A percentile compares a stretch with the other conserved stretches of the same genome.
These are phyloP conservation scores for Cupressus sempervirens DNA, from an alignment of 75 land plant genomes.

Conservation along the genomic window DNA sequence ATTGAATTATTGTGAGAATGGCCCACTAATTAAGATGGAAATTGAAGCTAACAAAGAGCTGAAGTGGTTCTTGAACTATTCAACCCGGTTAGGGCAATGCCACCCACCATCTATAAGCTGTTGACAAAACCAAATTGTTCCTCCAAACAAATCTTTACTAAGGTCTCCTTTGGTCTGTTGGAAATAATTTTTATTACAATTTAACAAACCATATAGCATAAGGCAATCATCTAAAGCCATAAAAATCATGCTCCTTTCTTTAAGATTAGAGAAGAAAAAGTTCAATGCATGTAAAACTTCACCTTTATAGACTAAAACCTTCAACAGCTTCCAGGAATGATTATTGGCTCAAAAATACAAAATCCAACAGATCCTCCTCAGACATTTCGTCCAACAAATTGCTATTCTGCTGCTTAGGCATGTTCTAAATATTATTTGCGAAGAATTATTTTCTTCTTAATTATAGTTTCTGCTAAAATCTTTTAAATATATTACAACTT, in stretches of 20 bases:
- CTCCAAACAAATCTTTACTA: not conserved
- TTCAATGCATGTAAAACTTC: not conserved
- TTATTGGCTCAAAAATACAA: too few relatives aligned
- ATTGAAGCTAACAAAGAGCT: not conserved
- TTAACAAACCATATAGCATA: too few relatives aligned
- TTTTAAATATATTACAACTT: too few relatives aligned
- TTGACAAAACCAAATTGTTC: not conserved
- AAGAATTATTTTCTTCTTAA: not conserved
- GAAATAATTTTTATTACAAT: too few relatives aligned
- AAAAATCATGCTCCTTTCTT: not conserved
- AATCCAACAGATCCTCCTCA: not conserved
- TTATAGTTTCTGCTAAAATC: not conserved
- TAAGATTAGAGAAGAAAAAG: not conserved
- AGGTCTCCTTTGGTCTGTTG: not conserved
- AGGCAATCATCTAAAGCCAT: not conserved
- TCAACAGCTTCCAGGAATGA: not conserved
- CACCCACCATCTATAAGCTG: not conserved
- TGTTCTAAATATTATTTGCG: not conserved
- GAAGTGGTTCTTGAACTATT: not conserved
- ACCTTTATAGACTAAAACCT: not conserved
- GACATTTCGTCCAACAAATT: too few relatives aligned
- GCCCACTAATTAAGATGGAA: not conserved
- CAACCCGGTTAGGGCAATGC: not conserved
- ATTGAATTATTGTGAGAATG: too few relatives aligned
- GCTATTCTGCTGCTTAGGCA: not conserved